Evolutionary conservation across 1,284 basidiomycete genomes (phyloP), one percentile per base, ranked within the genome.

Genomic region (Apiotrichum brassicae): DNA sequence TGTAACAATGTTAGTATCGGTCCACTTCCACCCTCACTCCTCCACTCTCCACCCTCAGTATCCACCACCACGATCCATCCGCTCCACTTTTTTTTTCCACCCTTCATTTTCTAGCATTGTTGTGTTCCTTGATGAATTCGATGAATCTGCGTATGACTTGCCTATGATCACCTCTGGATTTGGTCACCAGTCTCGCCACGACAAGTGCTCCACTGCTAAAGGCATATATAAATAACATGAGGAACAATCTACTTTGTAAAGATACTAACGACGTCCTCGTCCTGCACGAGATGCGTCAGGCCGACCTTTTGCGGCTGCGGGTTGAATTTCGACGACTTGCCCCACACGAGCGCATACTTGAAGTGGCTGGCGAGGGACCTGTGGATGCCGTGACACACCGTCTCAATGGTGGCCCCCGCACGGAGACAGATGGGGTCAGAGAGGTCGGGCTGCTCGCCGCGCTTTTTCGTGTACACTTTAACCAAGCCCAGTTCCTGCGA

Each of bases 401-500:
- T 87, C 78, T 97, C 94, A 53, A 97, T 86, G 0, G 89, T 93
- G 2, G 93, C 90, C 1, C 93, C 94, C 63, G 82, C 86, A 47
- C 93, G 80, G 58, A 97, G 75, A 67, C 92, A 93, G 43, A 97
- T 83, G n/a, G 94, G 94, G 72, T 97, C 94, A 1, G 78, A 75
- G 18, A 97, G 74, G 68, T 97, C 94, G 3, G 94, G 91, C 60
- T 87, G 86, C 28, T 79, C 87, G n/a, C 93, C 94, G 41, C 94
- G 81, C 72, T 93, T 93, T 75, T 97, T 97, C 2, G 93, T 97
- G 74, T 97, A 97, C 48, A 97, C 83, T 72, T 91, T 92, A 45
- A 93, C 90, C 18, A 93, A 80, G 33, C 79, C 78, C 18, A 93
- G 79, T 55, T 88, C 83, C 52, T 73, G 49, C 23, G 13, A 38